phyloP scores from a whole-genome alignment of 179 eudicot species.

The Pouteria campechiana region DNA sequence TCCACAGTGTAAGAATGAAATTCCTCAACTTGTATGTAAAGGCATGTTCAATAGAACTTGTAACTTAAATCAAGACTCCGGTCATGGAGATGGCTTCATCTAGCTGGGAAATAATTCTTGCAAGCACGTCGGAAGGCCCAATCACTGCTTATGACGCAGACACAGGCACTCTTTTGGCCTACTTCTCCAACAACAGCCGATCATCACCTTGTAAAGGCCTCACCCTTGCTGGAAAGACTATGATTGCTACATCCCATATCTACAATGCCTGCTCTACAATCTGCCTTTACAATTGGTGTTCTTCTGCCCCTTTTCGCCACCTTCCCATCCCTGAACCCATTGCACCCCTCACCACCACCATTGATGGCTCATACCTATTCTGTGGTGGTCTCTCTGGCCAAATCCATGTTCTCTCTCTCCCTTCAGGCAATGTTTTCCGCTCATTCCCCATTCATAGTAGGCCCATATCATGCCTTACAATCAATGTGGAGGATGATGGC shows the following conservation, averaged over 20 bases:
- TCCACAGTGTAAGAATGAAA: too few species aligned
- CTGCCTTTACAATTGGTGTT: constrained; percentile 16
- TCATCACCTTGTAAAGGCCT: constrained; percentile 17
- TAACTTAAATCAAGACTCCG: too few species aligned
- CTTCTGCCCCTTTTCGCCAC: neutral
- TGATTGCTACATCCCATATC: constrained; percentile 11
- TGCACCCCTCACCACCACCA: constrained; percentile 10
- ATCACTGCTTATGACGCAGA: constrained; percentile 6
- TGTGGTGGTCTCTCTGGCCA: constrained; percentile 18
- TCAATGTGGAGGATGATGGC: constrained; percentile 8
- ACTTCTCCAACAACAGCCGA: constrained; percentile 11
- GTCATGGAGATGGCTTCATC: constrained; percentile 5
- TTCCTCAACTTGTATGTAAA: too few species aligned
- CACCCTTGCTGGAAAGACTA: constrained; percentile 3
- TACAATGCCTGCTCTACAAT: constrained; percentile 4
- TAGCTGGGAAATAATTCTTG: constrained; percentile 3
- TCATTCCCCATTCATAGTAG: constrained; percentile 9
- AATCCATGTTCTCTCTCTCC: constrained; percentile 6
- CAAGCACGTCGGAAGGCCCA: constrained; percentile 9
- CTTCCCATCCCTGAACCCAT: constrained; percentile 15
- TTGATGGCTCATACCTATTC: constrained; percentile 8
- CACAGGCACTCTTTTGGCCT: constrained; percentile 4
- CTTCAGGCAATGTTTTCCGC: constrained; percentile 7
- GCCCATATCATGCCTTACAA: constrained; percentile 8
- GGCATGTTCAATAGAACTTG: too few species aligned